Conservation (phyloP, 2,329 filamentous ascomycete species). For the Monosporascus sp. region DNA sequence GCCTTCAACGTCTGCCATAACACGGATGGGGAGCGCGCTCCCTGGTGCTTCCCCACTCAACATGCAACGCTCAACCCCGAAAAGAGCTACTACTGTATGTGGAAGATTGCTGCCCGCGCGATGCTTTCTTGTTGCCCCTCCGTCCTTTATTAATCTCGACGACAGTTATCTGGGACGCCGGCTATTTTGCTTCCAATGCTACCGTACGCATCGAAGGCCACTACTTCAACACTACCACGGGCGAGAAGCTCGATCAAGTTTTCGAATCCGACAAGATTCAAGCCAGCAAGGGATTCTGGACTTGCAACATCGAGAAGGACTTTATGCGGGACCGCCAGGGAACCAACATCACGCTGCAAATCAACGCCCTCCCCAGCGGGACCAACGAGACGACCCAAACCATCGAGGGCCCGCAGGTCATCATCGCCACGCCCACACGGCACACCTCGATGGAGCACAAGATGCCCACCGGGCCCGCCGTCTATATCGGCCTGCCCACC, state of each 20-base stretch:
- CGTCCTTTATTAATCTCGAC: constrained; percentile 1
- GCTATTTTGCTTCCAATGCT: constrained; percentile 41
- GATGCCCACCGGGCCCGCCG: constrained; percentile 32
- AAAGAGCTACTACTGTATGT: constrained; percentile 46
- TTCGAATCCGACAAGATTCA: constrained; percentile 32
- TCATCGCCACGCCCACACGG: constrained; percentile 32
- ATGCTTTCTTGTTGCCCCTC: neutral
- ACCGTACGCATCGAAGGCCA: constrained; percentile 28
- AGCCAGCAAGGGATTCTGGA: constrained; percentile 43
- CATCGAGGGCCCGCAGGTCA: constrained; percentile 36
- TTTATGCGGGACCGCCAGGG: constrained; percentile 32
- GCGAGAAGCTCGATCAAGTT: constrained; percentile 27
- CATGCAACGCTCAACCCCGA: constrained; percentile 40
- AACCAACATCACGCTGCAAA: constrained; percentile 45
- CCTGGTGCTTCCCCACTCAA: constrained; percentile 46
- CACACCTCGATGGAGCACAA: constrained; percentile 25
- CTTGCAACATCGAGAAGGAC: constrained; percentile 34
- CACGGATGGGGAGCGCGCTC: constrained; percentile 38
- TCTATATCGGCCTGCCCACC: constrained; percentile 49
- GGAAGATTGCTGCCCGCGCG: neutral
- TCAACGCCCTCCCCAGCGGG: constrained; percentile 33
- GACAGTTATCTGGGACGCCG: constrained; percentile 53
- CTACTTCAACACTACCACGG: constrained; percentile 27
- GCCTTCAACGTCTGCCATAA: constrained; percentile 48
- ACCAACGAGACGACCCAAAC: constrained; percentile 19